phyloP scores from a whole-genome alignment of 1,284 basidiomycete genomes.

The Cystobasidium slooffiae region DNA sequence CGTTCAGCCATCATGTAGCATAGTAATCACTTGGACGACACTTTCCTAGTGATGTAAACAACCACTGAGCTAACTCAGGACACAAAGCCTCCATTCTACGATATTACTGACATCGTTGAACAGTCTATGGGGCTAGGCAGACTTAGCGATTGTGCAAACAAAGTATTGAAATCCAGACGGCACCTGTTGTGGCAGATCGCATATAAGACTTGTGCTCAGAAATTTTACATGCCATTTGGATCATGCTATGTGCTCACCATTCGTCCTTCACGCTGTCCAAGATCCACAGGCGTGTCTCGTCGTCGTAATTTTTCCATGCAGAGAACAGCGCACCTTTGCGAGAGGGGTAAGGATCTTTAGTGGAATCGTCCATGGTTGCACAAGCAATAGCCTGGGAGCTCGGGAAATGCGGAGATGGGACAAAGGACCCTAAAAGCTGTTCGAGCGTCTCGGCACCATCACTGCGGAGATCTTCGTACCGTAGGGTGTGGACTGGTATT shows the following conservation, averaged over 20 bases:
- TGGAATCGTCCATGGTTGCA: conserved; percentile 4
- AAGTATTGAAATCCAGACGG: too few relatives aligned
- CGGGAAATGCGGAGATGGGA: conserved; percentile 38
- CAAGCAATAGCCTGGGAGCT: not conserved
- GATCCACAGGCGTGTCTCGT: conserved; percentile 3
- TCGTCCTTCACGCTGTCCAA: conserved; percentile 8
- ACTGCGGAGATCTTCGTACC: conserved; percentile 39
- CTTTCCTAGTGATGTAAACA: too few relatives aligned
- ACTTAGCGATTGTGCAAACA: too few relatives aligned
- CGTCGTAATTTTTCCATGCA: conserved; percentile 22
- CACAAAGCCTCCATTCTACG: too few relatives aligned
- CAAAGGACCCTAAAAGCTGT: conserved; percentile 47
- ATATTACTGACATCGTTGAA: too few relatives aligned
- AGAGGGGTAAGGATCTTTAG: conserved; percentile 31
- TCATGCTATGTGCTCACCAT: conserved; percentile 1
- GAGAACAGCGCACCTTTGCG: conserved; percentile 28
- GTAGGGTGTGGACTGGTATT: not conserved
- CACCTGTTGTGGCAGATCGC: not conserved
- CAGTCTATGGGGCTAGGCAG: too few relatives aligned
- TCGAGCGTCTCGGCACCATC: conserved; percentile 29
- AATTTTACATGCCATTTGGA: not conserved
- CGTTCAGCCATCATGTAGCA: not conserved
- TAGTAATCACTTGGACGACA: not conserved
- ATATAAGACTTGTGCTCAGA: not conserved
- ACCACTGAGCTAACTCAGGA: too few relatives aligned